Evolutionary conservation across 2,329 filamentous ascomycete genomes (phyloP).

Genomic region (Pestalotiopsis sp.): DNA sequence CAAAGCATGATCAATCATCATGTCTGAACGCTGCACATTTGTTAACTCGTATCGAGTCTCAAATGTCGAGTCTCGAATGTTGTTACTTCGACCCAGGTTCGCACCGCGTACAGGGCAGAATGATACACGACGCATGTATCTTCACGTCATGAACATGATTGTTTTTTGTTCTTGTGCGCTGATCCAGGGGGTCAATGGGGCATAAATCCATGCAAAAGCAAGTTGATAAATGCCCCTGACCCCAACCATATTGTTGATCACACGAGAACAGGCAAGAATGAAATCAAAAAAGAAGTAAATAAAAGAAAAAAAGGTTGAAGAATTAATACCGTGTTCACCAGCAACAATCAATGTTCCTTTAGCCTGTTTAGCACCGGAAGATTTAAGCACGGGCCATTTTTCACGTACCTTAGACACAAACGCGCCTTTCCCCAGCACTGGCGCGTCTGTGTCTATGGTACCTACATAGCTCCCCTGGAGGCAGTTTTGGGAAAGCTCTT

Average conservation of each 20-base stretch:
- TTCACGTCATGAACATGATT: neutral
- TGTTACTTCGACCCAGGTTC: too few species aligned
- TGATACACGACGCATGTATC: too few species aligned
- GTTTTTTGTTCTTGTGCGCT: neutral
- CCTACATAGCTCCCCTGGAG: neutral
- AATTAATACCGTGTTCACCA: neutral
- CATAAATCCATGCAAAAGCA: neutral
- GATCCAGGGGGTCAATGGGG: neutral
- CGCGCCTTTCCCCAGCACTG: too few species aligned
- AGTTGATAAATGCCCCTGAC: neutral
- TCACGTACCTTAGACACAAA: neutral
- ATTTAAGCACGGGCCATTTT: neutral
- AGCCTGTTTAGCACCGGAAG: neutral
- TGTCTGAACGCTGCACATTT: too few species aligned
- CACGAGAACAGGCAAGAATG: neutral
- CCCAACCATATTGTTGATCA: neutral
- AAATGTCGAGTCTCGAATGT: too few species aligned
- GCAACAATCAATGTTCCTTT: neutral
- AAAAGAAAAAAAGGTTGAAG: neutral
- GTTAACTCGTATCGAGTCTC: too few species aligned
- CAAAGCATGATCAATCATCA: too few species aligned
- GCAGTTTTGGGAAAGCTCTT: neutral
- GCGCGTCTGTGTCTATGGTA: neutral
- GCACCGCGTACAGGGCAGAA: too few species aligned
- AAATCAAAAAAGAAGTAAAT: neutral